Percentiles rank a stretch among this genome's conserved stretches.
Conservation (phyloP, 2,329 filamentous ascomycete species). For the Lanzia echinophila region DNA sequence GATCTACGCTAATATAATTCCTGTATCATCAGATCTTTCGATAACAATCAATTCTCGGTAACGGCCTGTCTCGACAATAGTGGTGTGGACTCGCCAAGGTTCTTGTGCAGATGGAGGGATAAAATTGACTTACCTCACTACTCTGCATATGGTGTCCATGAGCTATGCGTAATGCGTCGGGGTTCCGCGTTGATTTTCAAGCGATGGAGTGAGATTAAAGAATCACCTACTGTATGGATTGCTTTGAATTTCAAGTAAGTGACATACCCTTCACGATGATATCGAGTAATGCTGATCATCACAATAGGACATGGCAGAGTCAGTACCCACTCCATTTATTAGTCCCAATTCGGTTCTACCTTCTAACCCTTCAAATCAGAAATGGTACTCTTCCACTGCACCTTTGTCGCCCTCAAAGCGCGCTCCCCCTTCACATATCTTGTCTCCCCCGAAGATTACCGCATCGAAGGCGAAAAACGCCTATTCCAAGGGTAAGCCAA, state of each 20-base stretch:
- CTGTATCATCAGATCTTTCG: conserved; percentile 39
- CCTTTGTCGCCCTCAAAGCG: conserved; percentile 51
- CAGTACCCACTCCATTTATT: background rate
- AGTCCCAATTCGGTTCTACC: background rate
- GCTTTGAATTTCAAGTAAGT: conserved; percentile 46
- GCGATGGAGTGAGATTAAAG: conserved; percentile 42
- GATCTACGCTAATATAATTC: too few species aligned
- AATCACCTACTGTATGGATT: conserved; percentile 46
- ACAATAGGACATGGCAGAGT: conserved; percentile 8
- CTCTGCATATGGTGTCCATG: conserved; percentile 46
- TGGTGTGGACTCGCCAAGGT: conserved; percentile 28
- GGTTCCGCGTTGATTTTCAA: conserved; percentile 44
- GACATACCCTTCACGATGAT: background rate
- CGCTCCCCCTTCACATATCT: conserved; percentile 40
- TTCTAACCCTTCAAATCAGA: conserved; percentile 33
- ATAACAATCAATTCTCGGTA: conserved; percentile 48
- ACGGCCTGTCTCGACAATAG: conserved; percentile 43
- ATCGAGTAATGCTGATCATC: background rate
- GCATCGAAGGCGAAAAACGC: conserved; percentile 41
- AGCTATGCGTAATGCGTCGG: conserved; percentile 46
- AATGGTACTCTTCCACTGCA: conserved; percentile 52
- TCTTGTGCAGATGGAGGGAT: conserved; percentile 30
- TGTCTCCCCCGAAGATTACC: conserved; percentile 41
- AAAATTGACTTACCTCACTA: conserved; percentile 32
- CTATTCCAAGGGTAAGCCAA: conserved; percentile 50